Percentiles rank a stretch among this genome's conserved stretches.
These are phyloP conservation scores for Leptographium flavum DNA, from an alignment of 2,329 filamentous ascomycete genomes.

Conservation along the genomic window DNA sequence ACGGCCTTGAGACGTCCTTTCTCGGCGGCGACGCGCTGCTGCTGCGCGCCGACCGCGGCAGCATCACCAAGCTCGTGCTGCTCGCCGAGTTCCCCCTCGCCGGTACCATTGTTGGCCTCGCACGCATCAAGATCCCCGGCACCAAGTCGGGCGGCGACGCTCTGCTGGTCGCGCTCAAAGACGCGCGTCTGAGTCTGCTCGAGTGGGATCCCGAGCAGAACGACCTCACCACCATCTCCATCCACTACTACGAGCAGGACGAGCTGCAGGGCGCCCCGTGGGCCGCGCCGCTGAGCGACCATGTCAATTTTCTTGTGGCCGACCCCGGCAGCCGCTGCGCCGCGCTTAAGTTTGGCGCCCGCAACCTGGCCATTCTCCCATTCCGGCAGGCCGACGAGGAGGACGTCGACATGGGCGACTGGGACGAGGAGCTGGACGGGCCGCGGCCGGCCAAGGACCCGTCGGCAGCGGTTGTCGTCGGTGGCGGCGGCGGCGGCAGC, in stretches of 20 bases:
- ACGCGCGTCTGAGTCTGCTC: conserved; percentile 83
- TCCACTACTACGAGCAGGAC: conserved; percentile 97
- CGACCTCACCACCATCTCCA: conserved; percentile 74
- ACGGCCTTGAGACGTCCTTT: conserved; percentile 52
- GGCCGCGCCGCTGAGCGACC: conserved; percentile 60
- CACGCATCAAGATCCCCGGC: conserved; percentile 56
- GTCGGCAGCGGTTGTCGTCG: conserved; percentile 19
- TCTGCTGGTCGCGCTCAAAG: conserved; percentile 69
- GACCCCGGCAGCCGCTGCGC: conserved; percentile 90
- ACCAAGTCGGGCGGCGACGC: conserved; percentile 73
- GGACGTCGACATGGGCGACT: conserved; percentile 83
- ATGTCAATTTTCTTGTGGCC: conserved; percentile 68
- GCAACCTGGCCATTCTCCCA: conserved; percentile 84
- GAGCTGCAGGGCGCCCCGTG: conserved; percentile 73
- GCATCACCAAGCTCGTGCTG: conserved; percentile 66
- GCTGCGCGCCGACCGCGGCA: conserved; percentile 46
- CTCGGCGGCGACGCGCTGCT: conserved; percentile 48
- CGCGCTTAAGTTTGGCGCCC: conserved; percentile 78
- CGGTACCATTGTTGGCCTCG: conserved; percentile 73
- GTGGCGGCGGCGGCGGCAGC: conserved; percentile 26
- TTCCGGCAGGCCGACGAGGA: conserved; percentile 60
- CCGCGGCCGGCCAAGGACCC: conserved; percentile 40
- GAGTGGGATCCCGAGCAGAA: conserved; percentile 82
- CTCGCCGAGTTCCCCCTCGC: conserved; percentile 72
- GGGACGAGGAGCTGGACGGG: conserved; percentile 69